Base-by-base conservation (phyloP, 208 protist species). In the Trypanosoma avium region DNA sequence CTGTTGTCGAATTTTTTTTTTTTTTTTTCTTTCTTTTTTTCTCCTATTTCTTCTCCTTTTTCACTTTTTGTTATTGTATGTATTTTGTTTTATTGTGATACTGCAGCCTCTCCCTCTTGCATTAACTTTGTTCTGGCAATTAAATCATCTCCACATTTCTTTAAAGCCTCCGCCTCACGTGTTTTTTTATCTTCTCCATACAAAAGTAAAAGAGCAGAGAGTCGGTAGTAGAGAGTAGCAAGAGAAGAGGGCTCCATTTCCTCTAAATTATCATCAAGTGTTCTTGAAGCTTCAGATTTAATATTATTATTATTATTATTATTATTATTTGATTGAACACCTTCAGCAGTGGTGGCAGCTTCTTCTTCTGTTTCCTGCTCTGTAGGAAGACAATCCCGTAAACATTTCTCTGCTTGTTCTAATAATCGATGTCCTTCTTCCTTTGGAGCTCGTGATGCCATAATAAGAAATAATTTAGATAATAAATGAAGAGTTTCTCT, bases 401-500 rank as follows among this genome's bases (percentile, higher is more conserved):
- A 61, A 57, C 79, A 91, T 58, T 85, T 81, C 77, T 95, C 86
- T 22, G 81, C 84, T 76, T 90, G 75, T 70, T 90, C 77, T 26
- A 95, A 79, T 74, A 82, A 81, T 10, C 75, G 73, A 15, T 68
- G 72, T 15, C 54, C 70, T 57, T 92, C 77, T 27, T 84, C 81
- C 67, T 84, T 72, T 13, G 88, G 88, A 3, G 84, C 75, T 3
- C 89, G 81, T 49, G 84, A 77, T 19, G 89, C 89, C 86, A 95
- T 95, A 43, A 92, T 84, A 30, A 95, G 80, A 60, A 90, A 92
- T 5, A 90, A 72, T 59, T 81, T 82, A 24, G 81, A 80, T 22
- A 95, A 65, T 58, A 91, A 66, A 59, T 81, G 64, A 30, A 95
- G 71, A 7, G 84, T 88, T 46, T 93, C 82, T 13, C 82, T 75